Conservation (phyloP, 805 yeast genomes). For the Candida coleopterorum region DNA sequence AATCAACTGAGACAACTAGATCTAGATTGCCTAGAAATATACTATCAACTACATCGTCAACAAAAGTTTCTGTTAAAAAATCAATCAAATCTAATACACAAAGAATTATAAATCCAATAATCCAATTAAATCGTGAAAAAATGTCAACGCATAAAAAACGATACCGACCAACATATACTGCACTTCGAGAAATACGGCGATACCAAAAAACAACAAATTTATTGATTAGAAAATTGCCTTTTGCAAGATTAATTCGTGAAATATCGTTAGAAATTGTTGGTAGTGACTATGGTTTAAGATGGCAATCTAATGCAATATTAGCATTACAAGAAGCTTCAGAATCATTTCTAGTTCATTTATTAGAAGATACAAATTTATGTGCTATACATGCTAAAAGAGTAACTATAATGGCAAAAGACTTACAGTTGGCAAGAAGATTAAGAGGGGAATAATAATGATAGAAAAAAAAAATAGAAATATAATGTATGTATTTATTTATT, state of each 20-base stretch:
- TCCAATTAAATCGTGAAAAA: too few relatives aligned
- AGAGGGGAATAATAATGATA: slow-evolving; percentile 42
- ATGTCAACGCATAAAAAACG: slow-evolving; percentile 32
- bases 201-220: slow-evolving; percentile 26
- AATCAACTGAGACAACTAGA: too few relatives aligned
- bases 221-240: slow-evolving; percentile 66
- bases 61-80: too few relatives aligned
- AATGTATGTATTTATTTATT: neutral
- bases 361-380: slow-evolving; percentile 73
- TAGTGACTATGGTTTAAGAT: slow-evolving; percentile 52
- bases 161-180: slow-evolving; percentile 61
- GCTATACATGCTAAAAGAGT: slow-evolving; percentile 38
- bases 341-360: slow-evolving; percentile 65
- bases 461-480: neutral
- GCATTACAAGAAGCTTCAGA: slow-evolving; percentile 82
- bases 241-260: slow-evolving; percentile 72
- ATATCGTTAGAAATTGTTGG: slow-evolving; percentile 60
- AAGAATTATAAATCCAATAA: too few relatives aligned
- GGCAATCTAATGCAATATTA: slow-evolving; percentile 76
- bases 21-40: too few relatives aligned
- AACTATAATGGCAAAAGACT: slow-evolving; percentile 82
- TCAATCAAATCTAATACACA: too few relatives aligned
- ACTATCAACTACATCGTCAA: too few relatives aligned
- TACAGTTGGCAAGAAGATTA: slow-evolving; percentile 73
- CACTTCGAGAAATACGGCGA: slow-evolving; percentile 62